Base-by-base conservation (phyloP, 2,329 filamentous ascomycete genomes). In the Magnaporthiopsis incrustans region DNA sequence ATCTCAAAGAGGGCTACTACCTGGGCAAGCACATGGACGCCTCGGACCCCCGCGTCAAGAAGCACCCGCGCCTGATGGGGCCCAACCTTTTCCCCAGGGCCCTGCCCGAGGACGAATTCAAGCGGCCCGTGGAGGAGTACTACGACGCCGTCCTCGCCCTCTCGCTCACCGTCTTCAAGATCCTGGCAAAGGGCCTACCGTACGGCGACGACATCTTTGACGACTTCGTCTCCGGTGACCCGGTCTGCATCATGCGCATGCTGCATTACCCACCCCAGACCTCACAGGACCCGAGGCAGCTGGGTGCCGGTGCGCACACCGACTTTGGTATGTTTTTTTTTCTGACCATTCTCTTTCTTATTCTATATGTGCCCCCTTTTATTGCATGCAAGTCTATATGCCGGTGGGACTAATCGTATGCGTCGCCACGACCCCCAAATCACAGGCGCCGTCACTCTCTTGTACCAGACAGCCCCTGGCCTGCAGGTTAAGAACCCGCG, bases 391-490 rank as follows among this genome's bases (percentile, higher is more conserved):
- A 11, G 44, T 10, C 44, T 53, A 8, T 25, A 53, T 53, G 44
- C 18, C 44, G 8, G 18, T 25, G 44, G 7, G 44, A n/a, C 44
- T 53, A 53, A 53, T 53, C 44, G 44, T 53, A 53, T 53, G 30
- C 12, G 2, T n/a, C 5, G 7, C 30, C 32, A 4, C 14, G 4
- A 38, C 27, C 15, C n/a, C 7, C 14, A 44, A 61, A 56, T 15
- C 32, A n/a, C 44, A 61, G 66, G 70, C n/a, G 79, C 79, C 60
- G 78, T 85, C 59, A 85, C 83, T 0, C 74, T 85, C 35, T 77
- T 86, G 14, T 75, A 85, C 3, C 82, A 85, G 68, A 81, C 82
- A 65, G 73, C 73, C 2, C 73, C 78, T 35, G 83, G 82, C 0
- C 75, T 86, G 2, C 77, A 86, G 67, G 81, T 85, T 4, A 76